These are phyloP conservation scores for Verticillium tricorpus DNA, from an alignment of 2,329 filamentous ascomycete genomes.

Conservation along the genomic window DNA sequence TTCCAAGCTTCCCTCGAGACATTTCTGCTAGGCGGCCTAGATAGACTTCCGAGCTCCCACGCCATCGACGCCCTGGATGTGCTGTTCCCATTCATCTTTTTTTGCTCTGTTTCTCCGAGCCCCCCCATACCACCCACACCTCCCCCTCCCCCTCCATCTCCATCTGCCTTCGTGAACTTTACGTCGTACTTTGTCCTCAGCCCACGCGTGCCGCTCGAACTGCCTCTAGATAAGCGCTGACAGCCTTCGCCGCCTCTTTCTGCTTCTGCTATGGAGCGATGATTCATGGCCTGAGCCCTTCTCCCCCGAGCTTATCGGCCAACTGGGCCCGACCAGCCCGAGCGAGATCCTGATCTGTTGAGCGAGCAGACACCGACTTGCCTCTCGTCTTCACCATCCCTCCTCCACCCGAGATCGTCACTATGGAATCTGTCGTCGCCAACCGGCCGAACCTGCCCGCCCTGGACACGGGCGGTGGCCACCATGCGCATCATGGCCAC, in stretches of 20 bases:
- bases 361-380: not conserved
- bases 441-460: constrained; percentile 10
- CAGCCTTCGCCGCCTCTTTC: not conserved
- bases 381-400: not conserved
- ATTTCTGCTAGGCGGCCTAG: not conserved
- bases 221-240: not conserved
- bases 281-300: constrained; percentile 12
- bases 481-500: not conserved
- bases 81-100: not conserved
- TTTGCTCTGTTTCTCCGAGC: not conserved
- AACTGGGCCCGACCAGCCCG: constrained; percentile 6
- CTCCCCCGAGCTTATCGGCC: constrained; percentile 12
- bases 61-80: not conserved
- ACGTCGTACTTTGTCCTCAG: not conserved
- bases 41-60: not conserved
- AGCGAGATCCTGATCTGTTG: not conserved
- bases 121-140: not conserved
- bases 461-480: constrained; percentile 6
- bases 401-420: not conserved
- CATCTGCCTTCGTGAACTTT: not conserved
- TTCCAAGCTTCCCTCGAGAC: not conserved
- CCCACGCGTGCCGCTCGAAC: not conserved
- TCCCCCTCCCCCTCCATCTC: not conserved
- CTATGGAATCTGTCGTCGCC: constrained; percentile 2
- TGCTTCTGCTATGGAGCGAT: not conserved